Conservation (phyloP, 1,284 basidiomycete species). For the Pseudozyma hubeiensis region DNA sequence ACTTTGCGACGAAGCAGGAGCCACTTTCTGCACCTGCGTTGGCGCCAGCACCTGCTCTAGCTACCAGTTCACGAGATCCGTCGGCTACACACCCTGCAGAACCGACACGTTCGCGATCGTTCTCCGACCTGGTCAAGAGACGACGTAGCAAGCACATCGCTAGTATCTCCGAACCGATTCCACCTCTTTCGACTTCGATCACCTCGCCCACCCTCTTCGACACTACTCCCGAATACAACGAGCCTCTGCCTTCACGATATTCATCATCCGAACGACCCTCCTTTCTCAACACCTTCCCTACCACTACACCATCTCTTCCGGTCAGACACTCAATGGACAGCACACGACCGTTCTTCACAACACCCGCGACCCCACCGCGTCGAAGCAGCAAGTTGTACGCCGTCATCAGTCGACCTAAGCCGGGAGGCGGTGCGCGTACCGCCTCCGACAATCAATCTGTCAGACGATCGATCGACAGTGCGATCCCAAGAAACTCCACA, state of each 20-base stretch:
- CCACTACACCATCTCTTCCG: neutral
- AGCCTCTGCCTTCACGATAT: neutral
- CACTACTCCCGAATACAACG: neutral
- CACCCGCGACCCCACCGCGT: slow-evolving; percentile 14
- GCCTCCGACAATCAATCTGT: neutral
- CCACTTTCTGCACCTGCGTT: neutral
- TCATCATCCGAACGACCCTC: slow-evolving; percentile 1
- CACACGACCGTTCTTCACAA: neutral
- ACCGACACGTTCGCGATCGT: slow-evolving; percentile 8
- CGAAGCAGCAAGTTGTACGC: slow-evolving; percentile 30
- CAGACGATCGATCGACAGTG: neutral
- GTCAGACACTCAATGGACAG: slow-evolving; percentile 16
- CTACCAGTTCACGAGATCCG: neutral
- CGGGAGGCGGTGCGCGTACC: neutral
- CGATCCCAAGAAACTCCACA: neutral
- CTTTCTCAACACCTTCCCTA: neutral
- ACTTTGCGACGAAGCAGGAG: neutral
- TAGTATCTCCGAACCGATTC: too few relatives aligned
- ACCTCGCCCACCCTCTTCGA: neutral
- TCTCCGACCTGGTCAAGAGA: slow-evolving; percentile 17
- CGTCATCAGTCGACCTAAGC: neutral
- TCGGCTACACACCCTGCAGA: neutral
- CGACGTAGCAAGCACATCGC: slow-evolving; percentile 19
- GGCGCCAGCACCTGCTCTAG: slow-evolving; percentile 1
- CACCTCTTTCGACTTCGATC: too few relatives aligned